Evolutionary conservation across 169 alveolate genomes (phyloP).

Genomic region (Plasmodium falciparum): DNA sequence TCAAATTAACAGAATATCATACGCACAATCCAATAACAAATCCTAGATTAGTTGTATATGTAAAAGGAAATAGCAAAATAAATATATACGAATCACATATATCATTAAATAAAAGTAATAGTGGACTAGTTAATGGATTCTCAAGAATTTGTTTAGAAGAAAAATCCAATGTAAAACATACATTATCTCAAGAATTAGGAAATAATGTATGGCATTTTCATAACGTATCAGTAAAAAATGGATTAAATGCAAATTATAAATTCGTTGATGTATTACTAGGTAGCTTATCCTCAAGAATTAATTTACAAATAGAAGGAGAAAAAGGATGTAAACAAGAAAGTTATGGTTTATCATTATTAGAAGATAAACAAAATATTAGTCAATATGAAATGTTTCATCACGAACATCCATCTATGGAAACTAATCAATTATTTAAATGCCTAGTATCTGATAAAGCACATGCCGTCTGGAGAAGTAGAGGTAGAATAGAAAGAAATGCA

Average conservation of each 20-base stretch:
- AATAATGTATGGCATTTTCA: slow-evolving; percentile 77
- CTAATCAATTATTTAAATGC: slow-evolving; percentile 77
- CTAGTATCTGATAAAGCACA: slow-evolving; percentile 80
- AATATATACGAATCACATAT: slow-evolving; percentile 79
- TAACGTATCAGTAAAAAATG: slow-evolving; percentile 79
- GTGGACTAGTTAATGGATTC: slow-evolving; percentile 80
- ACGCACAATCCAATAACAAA: slow-evolving; percentile 50
- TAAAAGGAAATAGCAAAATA: slow-evolving; percentile 77
- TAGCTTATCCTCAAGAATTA: slow-evolving; percentile 76
- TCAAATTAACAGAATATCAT: slow-evolving; percentile 15
- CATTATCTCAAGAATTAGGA: slow-evolving; percentile 80
- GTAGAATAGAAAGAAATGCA: slow-evolving; percentile 80
- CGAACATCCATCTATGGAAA: slow-evolving; percentile 75
- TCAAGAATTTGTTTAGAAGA: slow-evolving; percentile 78
- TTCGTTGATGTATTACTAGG: slow-evolving; percentile 77
- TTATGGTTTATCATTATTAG: slow-evolving; percentile 58
- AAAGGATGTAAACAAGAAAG: slow-evolving; percentile 65
- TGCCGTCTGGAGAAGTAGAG: slow-evolving; percentile 83
- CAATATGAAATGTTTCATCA: slow-evolving; percentile 84
- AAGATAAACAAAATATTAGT: slow-evolving; percentile 64
- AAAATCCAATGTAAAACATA: slow-evolving; percentile 78
- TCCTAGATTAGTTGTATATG: slow-evolving; percentile 78
- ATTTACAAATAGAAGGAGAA: slow-evolving; percentile 79
- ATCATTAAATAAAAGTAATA: slow-evolving; percentile 41
- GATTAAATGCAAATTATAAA: slow-evolving; percentile 50